These are phyloP conservation scores for Delphinella strobiligena DNA, from an alignment of 2,329 filamentous ascomycete genomes.

Conservation along the genomic window DNA sequence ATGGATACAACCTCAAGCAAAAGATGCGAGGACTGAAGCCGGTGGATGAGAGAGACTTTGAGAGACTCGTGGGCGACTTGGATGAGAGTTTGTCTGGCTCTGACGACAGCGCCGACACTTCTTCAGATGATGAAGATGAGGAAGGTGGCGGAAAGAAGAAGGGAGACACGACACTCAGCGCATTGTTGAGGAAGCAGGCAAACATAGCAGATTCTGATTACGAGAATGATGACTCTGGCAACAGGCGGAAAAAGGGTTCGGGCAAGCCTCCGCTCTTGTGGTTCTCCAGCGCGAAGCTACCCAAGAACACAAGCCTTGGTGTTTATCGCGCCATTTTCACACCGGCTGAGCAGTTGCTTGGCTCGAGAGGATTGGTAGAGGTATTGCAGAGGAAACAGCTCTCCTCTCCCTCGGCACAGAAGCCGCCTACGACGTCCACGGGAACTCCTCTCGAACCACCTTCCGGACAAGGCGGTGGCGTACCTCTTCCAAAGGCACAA, in stretches of 20 bases:
- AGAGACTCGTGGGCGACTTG: conserved; percentile 70
- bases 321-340: conserved; percentile 77
- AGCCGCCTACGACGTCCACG: conserved; percentile 29
- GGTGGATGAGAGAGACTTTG: conserved; percentile 73
- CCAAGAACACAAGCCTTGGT: conserved; percentile 68
- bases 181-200: conserved; percentile 73
- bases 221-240: conserved; percentile 28
- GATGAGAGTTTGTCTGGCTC: conserved; percentile 91
- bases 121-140: conserved; percentile 58
- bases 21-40: conserved; percentile 62
- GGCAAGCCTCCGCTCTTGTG: conserved; percentile 71
- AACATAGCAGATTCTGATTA: conserved; percentile 49
- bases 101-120: conserved; percentile 54
- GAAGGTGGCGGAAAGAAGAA: conserved; percentile 29
- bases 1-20: conserved; percentile 90
- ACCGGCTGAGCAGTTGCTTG: conserved; percentile 54
- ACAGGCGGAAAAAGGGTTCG: conserved; percentile 39
- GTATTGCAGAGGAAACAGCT: conserved; percentile 68
- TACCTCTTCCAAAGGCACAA: conserved; percentile 33
- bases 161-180: conserved; percentile 61
- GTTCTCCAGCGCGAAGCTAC: conserved; percentile 67
- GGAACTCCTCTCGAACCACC: conserved; percentile 22
- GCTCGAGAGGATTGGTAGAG: conserved; percentile 46
- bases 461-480: conserved; percentile 40
- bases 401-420: conserved; percentile 33